Evolutionary conservation across 148 eudicot species (phyloP), one percentile per base, ranked within the genome.

Genomic region (Camellia lanceoleosa): DNA sequence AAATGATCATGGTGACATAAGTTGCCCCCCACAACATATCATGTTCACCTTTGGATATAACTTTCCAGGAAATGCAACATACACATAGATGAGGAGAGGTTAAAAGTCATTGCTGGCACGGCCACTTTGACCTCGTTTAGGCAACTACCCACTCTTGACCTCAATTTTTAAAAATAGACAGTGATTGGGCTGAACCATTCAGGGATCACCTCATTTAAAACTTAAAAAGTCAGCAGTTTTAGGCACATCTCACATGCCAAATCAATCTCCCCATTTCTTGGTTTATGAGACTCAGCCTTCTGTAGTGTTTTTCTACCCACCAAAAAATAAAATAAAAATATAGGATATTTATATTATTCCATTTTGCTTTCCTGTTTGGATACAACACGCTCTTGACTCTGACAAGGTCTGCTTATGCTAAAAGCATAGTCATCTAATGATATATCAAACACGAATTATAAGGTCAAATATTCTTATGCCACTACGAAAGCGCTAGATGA

Each of bases 401-500:
- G 38, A 30, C 38, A 30, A 30, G 38, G 38, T 30, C 38, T 30
- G 38, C 38, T 30, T 30, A n/a, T 44, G 13, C 8, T 44, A 55
- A 73, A 41, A 64, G 12, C 47, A 54, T 23, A 5, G n/a, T 51
- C 64, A 56, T 15, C 11, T 7, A 51, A 23, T 19, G 9, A 47
- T 43, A 72, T 18, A 11, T 52, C 54, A 8, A 71, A 49, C 74
- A 71, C 15, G 7, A 49, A 66, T 41, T 66, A 66, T 42, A 16
- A 42, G 47, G 3, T 13, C 47, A 10, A 38, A 1, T 16, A 5
- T 38, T 55, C 63, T 89, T 80, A 92, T 43, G 85, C 77, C 6
- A 96, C 94, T 63, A 93, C 93, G 82, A 96, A 96, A 56, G 97
- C 98, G 66, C 93, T 93, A 51, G 97, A 93, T 16, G 90, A 76